Base-by-base conservation (phyloP, 805 yeast genomes). In the Zygotorulaspora chibaensis region DNA sequence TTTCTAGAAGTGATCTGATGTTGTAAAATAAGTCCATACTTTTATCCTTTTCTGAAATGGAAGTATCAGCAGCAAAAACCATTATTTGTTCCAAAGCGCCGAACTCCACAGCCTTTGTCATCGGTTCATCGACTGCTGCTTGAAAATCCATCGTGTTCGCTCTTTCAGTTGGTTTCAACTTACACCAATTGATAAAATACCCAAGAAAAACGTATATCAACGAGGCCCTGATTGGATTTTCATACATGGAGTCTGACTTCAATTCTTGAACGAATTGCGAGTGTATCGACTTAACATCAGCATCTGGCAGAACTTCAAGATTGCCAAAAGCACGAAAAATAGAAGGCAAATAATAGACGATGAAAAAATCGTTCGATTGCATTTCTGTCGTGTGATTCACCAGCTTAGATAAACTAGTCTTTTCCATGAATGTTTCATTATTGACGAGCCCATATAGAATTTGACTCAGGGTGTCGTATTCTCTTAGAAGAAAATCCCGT, bases 1-100 rank as follows among this genome's bases (percentile, higher is more conserved):
- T 78, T 56, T 86, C 89, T 34, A 86, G 68, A 27, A 84, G 66
- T 0, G 84, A 69, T 56, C 88, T 75, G 45, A 84, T 75, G 53
- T 84, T 87, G 58, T 81, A 85, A 34, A 81, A 74, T 38, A 76
- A 66, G 29, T 73, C 75, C 51, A 72, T 65, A 42, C 72, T 75
- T 28, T 68, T 65, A 17, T 62, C 62, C 38, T 59, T 58, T 15
- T 57, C 59, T 3, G 74, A 67, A 7, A 65, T 48, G 0, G 65
- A 59, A 0, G 84, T 74, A 43, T 81, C 88, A 1, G 88, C 82
- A 2, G 83, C 63, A 35, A 77, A 67, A 16, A 79, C 74, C 55
- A 86, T 66, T 17, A 86, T 62, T 56, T 80, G 84, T 58, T 86
- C 93, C 52, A 84, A 66, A 0, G 87, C 87, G 33, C 91, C 93